Evolutionary conservation across 1,139 yeast genomes (phyloP).

Genomic region (Diutina siamensis): DNA sequence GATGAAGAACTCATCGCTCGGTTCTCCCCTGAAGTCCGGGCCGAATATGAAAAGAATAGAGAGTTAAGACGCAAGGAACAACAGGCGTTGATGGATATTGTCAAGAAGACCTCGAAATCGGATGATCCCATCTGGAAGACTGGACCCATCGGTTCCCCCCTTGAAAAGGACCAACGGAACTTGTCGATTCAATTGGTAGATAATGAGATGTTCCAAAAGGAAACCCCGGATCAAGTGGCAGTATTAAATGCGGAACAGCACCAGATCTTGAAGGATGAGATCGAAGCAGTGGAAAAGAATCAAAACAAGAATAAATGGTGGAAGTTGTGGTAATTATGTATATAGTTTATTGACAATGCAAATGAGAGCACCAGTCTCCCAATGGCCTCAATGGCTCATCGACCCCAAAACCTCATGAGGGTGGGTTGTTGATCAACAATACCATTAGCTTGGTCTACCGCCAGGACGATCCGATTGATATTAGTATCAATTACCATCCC

Average conservation of each 20-base stretch:
- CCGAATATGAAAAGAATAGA: conserved; percentile 59
- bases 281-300: conserved; percentile 22
- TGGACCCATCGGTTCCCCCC: conserved; percentile 57
- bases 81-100: conserved; percentile 54
- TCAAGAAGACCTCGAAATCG: conserved; percentile 46
- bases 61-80: conserved; percentile 56
- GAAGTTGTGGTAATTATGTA: conserved; percentile 14
- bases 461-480: conserved; percentile 70
- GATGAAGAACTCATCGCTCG: conserved; percentile 66
- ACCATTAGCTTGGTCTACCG: conserved; percentile 49
- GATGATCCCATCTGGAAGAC: conserved; percentile 76
- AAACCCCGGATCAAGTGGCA: conserved; percentile 25
- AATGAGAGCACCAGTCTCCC: neutral
- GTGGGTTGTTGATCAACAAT: neutral
- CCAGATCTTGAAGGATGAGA: conserved; percentile 30
- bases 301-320: conserved; percentile 21
- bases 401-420: neutral
- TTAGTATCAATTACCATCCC: conserved; percentile 98
- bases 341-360: no score
- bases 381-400: neutral
- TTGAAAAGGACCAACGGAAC: conserved; percentile 31
- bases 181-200: conserved; percentile 31
- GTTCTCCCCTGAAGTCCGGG: conserved; percentile 75
- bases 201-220: conserved; percentile 37
- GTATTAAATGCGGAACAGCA: conserved; percentile 35